These are phyloP conservation scores for Madurella fahalii DNA, from an alignment of 2,329 filamentous ascomycete genomes.

Conservation along the genomic window DNA sequence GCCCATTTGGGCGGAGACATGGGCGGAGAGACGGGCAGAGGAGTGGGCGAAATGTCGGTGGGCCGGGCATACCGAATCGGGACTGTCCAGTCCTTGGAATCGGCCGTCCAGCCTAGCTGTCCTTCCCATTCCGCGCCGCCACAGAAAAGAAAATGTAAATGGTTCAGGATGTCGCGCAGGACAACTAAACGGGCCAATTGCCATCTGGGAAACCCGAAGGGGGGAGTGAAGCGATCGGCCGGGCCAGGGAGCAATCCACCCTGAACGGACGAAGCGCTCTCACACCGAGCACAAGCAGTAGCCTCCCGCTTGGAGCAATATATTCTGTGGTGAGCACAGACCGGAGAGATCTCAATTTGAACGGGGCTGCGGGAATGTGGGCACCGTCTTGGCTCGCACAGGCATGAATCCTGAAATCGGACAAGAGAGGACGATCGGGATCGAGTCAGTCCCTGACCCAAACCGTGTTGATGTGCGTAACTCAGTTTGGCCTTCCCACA, in stretches of 20 bases:
- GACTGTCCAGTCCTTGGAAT: neutral
- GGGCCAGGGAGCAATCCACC: neutral
- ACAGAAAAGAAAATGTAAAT: conserved; percentile 2
- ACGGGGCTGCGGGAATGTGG: too few relatives aligned
- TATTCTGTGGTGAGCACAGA: too few relatives aligned
- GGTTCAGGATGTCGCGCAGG: conserved; percentile 17
- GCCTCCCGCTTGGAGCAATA: conserved; percentile 5
- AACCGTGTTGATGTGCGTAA: too few relatives aligned
- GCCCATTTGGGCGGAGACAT: neutral
- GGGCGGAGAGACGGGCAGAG: neutral
- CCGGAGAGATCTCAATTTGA: conserved; percentile 1
- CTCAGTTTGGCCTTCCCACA: too few relatives aligned
- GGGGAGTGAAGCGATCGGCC: neutral
- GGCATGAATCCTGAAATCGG: neutral
- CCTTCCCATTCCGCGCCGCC: conserved; percentile 12
- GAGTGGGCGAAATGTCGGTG: neutral
- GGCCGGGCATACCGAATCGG: conserved; percentile 5
- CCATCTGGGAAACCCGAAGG: neutral
- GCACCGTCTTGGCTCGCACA: neutral
- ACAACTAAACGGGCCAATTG: conserved; percentile 7
- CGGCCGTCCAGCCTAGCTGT: neutral
- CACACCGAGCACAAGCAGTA: conserved; percentile 6
- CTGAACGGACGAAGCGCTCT: neutral
- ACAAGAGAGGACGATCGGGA: neutral
- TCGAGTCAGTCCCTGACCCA: too few relatives aligned